Percentiles rank a stretch among this genome's conserved stretches.
Conservation (phyloP, 139 green algal species). For the Chlorella sp. region DNA sequence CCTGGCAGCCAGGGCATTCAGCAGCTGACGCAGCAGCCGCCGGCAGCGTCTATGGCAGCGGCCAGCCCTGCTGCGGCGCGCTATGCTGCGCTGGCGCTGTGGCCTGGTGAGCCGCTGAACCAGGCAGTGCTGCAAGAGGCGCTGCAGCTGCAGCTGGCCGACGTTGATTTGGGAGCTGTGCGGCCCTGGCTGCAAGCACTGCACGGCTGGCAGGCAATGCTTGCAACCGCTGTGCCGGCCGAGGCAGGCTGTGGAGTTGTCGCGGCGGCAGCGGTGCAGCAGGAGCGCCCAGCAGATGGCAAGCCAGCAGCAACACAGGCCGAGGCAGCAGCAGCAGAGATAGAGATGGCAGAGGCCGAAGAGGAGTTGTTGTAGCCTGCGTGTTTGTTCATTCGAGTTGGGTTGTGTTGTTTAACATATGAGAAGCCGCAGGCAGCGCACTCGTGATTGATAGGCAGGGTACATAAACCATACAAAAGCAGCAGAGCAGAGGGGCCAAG, state of each 20-base stretch:
- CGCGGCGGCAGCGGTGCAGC: too few species aligned
- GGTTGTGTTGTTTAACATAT: too few species aligned
- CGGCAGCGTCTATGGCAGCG: neutral
- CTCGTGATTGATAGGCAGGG: too few species aligned
- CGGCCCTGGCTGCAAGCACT: conserved; percentile 12
- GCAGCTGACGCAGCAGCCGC: too few species aligned
- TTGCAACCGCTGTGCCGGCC: neutral
- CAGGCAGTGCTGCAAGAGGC: neutral
- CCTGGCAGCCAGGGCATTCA: neutral
- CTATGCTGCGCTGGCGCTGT: neutral
- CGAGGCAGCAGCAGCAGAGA: neutral
- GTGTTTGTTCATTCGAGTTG: neutral
- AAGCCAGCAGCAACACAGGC: neutral
- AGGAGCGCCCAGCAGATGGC: neutral
- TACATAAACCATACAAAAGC: neutral
- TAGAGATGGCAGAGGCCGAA: neutral
- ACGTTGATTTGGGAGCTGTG: neutral
- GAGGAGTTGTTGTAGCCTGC: neutral
- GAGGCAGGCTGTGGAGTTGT: too few species aligned
- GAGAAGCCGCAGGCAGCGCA: too few species aligned
- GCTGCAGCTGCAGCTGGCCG: neutral
- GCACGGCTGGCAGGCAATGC: neutral
- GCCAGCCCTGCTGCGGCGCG: neutral
- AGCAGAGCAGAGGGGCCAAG: neutral
- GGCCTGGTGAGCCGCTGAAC: neutral